Percentiles rank a stretch among this genome's conserved stretches.
Conservation (phyloP, 73 alveolate species). For the Symbiodinium natans region DNA sequence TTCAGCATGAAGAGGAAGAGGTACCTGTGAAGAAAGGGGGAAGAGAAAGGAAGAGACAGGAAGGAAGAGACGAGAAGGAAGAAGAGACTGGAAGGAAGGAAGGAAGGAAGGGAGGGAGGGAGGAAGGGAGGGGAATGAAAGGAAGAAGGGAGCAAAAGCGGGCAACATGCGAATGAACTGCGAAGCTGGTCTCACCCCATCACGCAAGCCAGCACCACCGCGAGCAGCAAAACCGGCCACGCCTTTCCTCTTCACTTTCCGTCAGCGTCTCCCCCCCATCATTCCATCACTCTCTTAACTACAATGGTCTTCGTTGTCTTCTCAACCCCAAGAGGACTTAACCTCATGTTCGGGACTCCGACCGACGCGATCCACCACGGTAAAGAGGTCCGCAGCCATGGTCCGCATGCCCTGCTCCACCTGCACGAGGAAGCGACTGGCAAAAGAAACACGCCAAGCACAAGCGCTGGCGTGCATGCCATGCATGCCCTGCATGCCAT, state of each 20-base stretch:
- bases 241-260: neutral
- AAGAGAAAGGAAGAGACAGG: neutral
- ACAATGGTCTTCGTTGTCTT: neutral
- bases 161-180: no score
- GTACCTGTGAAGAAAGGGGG: neutral
- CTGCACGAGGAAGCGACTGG: neutral
- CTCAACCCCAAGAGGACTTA: neutral
- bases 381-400: neutral
- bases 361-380: conserved; percentile 15
- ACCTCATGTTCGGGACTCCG: neutral
- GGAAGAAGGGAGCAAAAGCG: no score
- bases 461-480: no score
- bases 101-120: neutral
- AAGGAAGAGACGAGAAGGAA: neutral
- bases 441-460: neutral
- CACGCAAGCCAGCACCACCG: conserved; percentile 68
- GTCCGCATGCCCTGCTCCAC: conserved; percentile 55
- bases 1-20: conserved; percentile 76
- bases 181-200: conserved; percentile 77
- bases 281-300: neutral
- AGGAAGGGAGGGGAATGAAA: no score
- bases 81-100: neutral
- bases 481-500: neutral
- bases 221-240: conserved; percentile 65
- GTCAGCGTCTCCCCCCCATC: neutral